Evolutionary conservation across 2,329 filamentous ascomycete genomes (phyloP).

Genomic region (Elsinoe perseae): DNA sequence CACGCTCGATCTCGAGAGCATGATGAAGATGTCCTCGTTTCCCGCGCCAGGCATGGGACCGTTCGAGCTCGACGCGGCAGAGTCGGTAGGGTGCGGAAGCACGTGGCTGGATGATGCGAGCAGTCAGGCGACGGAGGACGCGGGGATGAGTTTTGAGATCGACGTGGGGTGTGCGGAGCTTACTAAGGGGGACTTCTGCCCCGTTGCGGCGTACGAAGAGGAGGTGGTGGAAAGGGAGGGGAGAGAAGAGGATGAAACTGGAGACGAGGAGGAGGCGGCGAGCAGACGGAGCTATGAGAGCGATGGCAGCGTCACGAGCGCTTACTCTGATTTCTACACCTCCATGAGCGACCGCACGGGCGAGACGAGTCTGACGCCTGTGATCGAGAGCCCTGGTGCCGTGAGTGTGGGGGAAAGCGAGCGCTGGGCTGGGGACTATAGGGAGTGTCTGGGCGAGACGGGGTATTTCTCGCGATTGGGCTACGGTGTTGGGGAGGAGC

Average conservation of each 20-base stretch:
- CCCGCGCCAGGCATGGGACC: not conserved
- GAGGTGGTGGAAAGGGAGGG: constrained; percentile 13
- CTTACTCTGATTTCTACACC: constrained; percentile 4
- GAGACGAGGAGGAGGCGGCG: constrained; percentile 18
- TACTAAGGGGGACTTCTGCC: constrained; percentile 21
- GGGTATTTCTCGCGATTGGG: not conserved
- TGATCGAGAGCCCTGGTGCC: not conserved
- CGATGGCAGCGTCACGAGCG: not conserved
- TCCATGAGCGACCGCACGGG: not conserved
- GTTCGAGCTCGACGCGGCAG: constrained; percentile 13
- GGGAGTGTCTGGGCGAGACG: constrained; percentile 10
- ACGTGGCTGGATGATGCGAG: not conserved
- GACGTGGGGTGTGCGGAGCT: not conserved
- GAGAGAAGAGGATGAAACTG: not conserved
- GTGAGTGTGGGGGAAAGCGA: not conserved
- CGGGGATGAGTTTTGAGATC: not conserved
- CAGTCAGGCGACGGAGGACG: not conserved
- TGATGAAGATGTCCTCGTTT: not conserved
- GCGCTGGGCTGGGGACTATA: constrained; percentile 12
- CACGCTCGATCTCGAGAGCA: constrained; percentile 8
- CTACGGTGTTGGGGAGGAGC: constrained; percentile 33
- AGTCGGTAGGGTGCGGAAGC: not conserved
- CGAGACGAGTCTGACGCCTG: not conserved
- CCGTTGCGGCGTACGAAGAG: constrained; percentile 17
- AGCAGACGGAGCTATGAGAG: constrained; percentile 15